These are phyloP conservation scores for Heliamphora exappendiculata DNA, from an alignment of 148 eudicot genomes.

Conservation along the genomic window DNA sequence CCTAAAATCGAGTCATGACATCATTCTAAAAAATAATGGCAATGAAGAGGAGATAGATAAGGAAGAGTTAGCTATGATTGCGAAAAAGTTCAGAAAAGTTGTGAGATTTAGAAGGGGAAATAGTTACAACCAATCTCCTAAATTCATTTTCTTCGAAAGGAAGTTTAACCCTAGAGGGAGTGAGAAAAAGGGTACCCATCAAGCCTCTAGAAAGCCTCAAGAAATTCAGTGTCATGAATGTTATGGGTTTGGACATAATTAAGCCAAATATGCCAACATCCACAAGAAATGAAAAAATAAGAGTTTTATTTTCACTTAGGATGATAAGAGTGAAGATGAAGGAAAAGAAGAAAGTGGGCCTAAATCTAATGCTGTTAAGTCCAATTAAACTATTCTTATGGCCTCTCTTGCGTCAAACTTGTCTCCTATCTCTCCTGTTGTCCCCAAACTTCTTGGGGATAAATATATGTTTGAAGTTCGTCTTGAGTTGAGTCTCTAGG, in stretches of 20 bases:
- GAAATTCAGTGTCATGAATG: background rate
- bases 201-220: background rate
- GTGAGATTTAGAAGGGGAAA: background rate
- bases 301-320: background rate
- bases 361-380: too few relatives aligned
- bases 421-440: background rate
- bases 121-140: too few relatives aligned
- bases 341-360: background rate
- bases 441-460: background rate
- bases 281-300: background rate
- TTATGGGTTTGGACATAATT: background rate
- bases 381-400: too few relatives aligned
- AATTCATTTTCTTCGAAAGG: background rate
- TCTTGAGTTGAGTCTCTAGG: too few relatives aligned
- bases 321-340: background rate
- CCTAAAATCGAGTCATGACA: too few relatives aligned
- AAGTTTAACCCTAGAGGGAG: background rate
- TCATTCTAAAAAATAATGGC: too few relatives aligned
- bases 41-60: background rate
- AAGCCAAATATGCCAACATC: background rate
- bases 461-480: background rate
- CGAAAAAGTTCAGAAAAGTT: background rate
- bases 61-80: background rate
- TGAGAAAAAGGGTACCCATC: background rate
- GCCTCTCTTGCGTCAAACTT: background rate